phyloP scores from a whole-genome alignment of 225 moss, liverwort and hornwort genomes.

The Pseudisothecium myosuroides region DNA sequence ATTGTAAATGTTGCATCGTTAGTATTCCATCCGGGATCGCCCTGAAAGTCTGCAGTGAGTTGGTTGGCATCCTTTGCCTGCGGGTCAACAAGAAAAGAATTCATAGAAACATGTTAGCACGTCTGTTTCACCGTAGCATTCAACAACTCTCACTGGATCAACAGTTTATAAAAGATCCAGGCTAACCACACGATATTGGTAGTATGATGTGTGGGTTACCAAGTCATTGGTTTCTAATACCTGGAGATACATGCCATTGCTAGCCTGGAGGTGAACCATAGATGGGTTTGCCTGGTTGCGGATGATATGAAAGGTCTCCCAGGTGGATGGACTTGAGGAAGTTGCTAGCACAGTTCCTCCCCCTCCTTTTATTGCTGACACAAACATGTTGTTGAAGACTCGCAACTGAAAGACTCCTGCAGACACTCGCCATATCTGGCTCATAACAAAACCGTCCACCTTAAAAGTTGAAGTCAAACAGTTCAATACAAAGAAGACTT shows the following conservation, averaged over 20 bases:
- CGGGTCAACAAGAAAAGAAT: background rate
- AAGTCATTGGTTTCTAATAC: background rate
- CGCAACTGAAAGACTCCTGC: slow-evolving; percentile 37
- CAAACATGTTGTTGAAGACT: slow-evolving; percentile 42
- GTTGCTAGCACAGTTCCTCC: slow-evolving; percentile 20
- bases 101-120: background rate
- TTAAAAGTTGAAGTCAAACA: background rate
- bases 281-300: slow-evolving; percentile 31
- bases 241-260: slow-evolving; percentile 46
- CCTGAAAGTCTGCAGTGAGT: slow-evolving; percentile 29
- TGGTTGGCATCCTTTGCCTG: slow-evolving; percentile 32
- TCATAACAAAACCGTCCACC: background rate
- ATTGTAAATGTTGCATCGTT: slow-evolving; percentile 36
- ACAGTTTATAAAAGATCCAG: background rate
- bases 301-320: slow-evolving; percentile 31
- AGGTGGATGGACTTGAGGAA: slow-evolving; percentile 1
- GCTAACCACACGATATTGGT: background rate
- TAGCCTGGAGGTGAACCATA: slow-evolving; percentile 23
- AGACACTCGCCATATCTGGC: slow-evolving; percentile 51
- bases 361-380: slow-evolving; percentile 24
- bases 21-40: slow-evolving; percentile 13
- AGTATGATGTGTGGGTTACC: no score
- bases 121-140: background rate
- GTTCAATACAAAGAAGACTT: background rate
- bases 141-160: background rate